phyloP scores from a whole-genome alignment of 179 eudicot genomes.

The Camellia oleifera region DNA sequence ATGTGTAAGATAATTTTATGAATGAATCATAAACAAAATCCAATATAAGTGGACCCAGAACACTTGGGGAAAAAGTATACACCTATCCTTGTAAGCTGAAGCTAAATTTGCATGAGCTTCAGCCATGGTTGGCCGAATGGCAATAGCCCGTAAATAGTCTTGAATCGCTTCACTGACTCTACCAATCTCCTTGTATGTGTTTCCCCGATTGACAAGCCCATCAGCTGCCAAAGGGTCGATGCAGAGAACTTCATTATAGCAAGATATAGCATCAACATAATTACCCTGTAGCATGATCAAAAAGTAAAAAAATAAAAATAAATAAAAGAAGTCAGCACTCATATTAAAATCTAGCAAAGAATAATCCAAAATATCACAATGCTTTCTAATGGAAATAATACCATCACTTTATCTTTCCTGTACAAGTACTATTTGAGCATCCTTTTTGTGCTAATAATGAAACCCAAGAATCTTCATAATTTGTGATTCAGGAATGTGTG shows the following conservation, averaged over 20 bases:
- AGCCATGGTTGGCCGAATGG: slow-evolving; percentile 77
- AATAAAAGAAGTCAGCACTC: too few species aligned
- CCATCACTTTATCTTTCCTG: neutral
- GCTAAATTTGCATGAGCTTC: slow-evolving; percentile 98
- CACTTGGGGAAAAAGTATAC: neutral
- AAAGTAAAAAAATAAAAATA: neutral
- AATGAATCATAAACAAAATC: neutral
- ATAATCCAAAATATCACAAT: too few species aligned
- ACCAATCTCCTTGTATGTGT: slow-evolving; percentile 85
- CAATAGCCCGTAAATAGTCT: slow-evolving; percentile 73
- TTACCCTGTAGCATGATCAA: slow-evolving; percentile 55
- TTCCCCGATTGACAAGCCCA: slow-evolving; percentile 85
- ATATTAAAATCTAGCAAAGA: too few species aligned
- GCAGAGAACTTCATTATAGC: slow-evolving; percentile 87
- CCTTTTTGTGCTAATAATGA: neutral
- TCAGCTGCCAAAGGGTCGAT: slow-evolving; percentile 92
- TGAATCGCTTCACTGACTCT: slow-evolving; percentile 93
- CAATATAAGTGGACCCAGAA: neutral
- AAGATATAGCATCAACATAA: slow-evolving; percentile 74
- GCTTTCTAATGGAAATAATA: too few species aligned
- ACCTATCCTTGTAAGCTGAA: slow-evolving; percentile 95
- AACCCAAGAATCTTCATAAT: neutral
- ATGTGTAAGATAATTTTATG: neutral
- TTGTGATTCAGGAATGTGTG: neutral
- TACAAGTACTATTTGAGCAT: neutral